Conservation (phyloP, 805 yeast species). For the Teunomyces barrocoloradensis region DNA sequence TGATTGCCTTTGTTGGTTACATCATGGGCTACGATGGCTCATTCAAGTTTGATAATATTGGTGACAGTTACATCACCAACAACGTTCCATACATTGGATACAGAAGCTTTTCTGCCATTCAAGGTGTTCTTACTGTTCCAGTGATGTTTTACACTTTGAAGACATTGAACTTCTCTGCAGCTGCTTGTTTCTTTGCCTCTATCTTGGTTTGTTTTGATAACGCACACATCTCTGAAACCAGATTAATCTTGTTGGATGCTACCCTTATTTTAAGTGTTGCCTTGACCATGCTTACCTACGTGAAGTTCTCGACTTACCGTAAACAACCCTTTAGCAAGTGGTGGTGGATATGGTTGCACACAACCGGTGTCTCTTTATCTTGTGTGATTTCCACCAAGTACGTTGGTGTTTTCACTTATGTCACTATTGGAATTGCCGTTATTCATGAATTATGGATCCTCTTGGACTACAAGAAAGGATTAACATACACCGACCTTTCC, state of each 20-base stretch:
- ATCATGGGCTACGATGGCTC: slow-evolving; percentile 87
- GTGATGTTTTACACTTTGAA: slow-evolving; percentile 80
- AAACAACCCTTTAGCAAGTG: slow-evolving; percentile 56
- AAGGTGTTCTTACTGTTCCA: slow-evolving; percentile 82
- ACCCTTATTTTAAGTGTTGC: slow-evolving; percentile 84
- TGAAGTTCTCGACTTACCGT: slow-evolving; percentile 70
- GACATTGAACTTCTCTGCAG: slow-evolving; percentile 75
- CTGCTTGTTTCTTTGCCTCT: slow-evolving; percentile 76
- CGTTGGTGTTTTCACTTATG: slow-evolving; percentile 91
- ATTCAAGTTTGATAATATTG: slow-evolving; percentile 88
- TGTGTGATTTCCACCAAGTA: slow-evolving; percentile 94
- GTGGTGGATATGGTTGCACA: slow-evolving; percentile 88
- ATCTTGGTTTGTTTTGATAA: slow-evolving; percentile 78
- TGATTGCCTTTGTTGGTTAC: slow-evolving; percentile 89
- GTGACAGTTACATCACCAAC: slow-evolving; percentile 73
- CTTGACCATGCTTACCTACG: slow-evolving; percentile 71
- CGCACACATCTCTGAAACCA: slow-evolving; percentile 86
- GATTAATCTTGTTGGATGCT: slow-evolving; percentile 89
- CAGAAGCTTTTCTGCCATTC: slow-evolving; percentile 74
- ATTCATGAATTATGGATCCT: slow-evolving; percentile 83
- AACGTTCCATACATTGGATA: slow-evolving; percentile 85
- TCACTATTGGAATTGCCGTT: slow-evolving; percentile 86
- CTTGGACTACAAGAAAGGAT: slow-evolving; percentile 68
- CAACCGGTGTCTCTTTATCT: slow-evolving; percentile 84
- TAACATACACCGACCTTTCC: slow-evolving; percentile 52